Conservation (phyloP, 192 early-diverging fungal genomes). For the Allomyces macrogynus region DNA sequence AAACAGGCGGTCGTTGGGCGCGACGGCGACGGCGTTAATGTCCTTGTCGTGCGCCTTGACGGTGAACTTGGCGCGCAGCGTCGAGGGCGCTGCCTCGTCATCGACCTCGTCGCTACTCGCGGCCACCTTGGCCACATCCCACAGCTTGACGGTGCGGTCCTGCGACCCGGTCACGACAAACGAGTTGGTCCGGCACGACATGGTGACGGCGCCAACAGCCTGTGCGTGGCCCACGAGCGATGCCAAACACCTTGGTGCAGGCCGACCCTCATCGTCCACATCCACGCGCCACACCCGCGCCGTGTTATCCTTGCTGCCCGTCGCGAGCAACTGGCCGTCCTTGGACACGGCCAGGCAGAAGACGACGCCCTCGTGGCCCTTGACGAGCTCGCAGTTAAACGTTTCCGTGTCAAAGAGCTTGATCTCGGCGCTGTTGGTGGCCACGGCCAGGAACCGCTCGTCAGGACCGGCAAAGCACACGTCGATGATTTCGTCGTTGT, state of each 20-base stretch:
- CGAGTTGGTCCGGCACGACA: slow-evolving; percentile 35
- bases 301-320: slow-evolving; percentile 83
- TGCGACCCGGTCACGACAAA: slow-evolving; percentile 74
- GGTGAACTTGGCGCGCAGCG: slow-evolving; percentile 42
- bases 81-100: slow-evolving; percentile 7
- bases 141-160: slow-evolving; percentile 87
- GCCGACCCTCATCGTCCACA: slow-evolving; percentile 22
- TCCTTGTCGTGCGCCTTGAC: slow-evolving; percentile 91
- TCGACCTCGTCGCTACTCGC: slow-evolving; percentile 2
- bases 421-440: slow-evolving; percentile 83
- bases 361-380: slow-evolving; percentile 76
- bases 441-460: slow-evolving; percentile 60
- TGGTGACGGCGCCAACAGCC: slow-evolving; percentile 68
- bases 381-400: slow-evolving; percentile 63
- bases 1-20: slow-evolving; percentile 81
- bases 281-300: slow-evolving; percentile 61
- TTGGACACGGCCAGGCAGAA: slow-evolving; percentile 51
- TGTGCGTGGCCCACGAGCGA: slow-evolving; percentile 76
- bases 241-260: slow-evolving; percentile 31
- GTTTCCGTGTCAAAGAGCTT: slow-evolving; percentile 62
- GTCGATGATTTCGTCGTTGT: slow-evolving; percentile 91
- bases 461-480: slow-evolving; percentile 51
- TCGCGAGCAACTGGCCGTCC: slow-evolving; percentile 48
- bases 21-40: slow-evolving; percentile 78
- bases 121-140: slow-evolving; percentile 50